Evolutionary conservation across 257 asterid genomes (phyloP), one percentile per base, ranked within the genome.

Genomic region (Petrea volubilis): DNA sequence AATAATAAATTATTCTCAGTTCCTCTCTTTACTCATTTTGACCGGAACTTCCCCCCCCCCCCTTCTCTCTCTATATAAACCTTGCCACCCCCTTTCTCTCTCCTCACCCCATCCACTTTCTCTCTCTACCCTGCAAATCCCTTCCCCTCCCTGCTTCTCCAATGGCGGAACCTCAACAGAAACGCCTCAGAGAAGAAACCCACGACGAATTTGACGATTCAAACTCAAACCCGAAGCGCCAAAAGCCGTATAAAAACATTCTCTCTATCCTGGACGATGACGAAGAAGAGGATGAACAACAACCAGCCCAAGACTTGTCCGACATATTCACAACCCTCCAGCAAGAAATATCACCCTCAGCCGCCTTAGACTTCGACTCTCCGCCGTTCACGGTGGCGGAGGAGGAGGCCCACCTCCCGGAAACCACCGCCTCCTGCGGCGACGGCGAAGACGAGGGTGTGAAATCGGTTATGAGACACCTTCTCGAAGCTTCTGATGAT

Each of bases 401-500:
- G 31, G 68, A 23, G 33, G 66, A 52, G 9, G 68, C 17, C 28
- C 72, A 2, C 38, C 65, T 6, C 68, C 65, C 57, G 8, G 71
- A 61, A 15, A 2, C 44, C 50, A 41, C 58, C 59, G 7, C 60
- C 12, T 24, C 21, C 55, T 64, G 8, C 5, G 43, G 50, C 38
- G 51, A 17, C 7, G 75, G 18, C 17, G 83, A 58, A 1, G 90
- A 80, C 18, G 90, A 81, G 7, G 70, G 73, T 33, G 79, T 50
- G 0, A 78, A 72, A 24, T 82, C 86, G 6, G 88, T 91, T 0
- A 87, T 91, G 76, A 85, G 92, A 60, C 97, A 84, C 62, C 97
- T 91, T 24, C 91, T 91, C 0, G 96, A 91, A 80, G 97, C 97
- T 6, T 91, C 97, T 3, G 97, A 91, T 50, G 97, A 91, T 76